Evolutionary conservation across 176 grass and related monocot genomes (phyloP), one percentile per base, ranked within the genome.

Genomic region (Saccharum spontaneum): DNA sequence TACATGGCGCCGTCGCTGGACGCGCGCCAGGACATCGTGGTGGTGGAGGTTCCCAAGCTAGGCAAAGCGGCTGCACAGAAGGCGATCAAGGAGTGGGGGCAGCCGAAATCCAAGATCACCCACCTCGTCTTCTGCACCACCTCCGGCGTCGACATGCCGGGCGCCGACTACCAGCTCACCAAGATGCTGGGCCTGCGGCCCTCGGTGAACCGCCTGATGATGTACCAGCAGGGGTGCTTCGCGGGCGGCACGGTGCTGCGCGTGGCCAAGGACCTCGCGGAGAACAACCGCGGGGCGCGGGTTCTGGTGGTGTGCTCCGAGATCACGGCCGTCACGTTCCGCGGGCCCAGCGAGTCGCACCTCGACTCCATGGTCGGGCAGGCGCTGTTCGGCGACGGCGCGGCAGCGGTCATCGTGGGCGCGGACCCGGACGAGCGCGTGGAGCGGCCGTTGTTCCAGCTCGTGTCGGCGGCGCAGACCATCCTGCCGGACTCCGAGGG

Each of bases 21-120:
- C 93, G 92, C 90, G 36, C 84, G 95, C 26, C 95, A 97, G 88
- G 95, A 97, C 82, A 83, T 97, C 15, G 95, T 97, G 22, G 95
- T 97, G 7, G 90, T 88, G 6, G 95, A 97, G 86, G 95, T 97
- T 0, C 95, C 95, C 0, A 94, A 86, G 84, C 95, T 97, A 0
- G 92, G 95, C 0, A 92, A 93, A 61, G 92, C 90, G 4, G 95
- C 95, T 3, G 95, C 95, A 5, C 86, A 86, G 75, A 97, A 97
- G 87, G 92, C 92, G 10, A 84, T 97, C 88, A 97, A 94, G 87
- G 95, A 97, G 49, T 97, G 92, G 95, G 95, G 95, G 6, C 95
- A 90, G 78, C 90, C 95, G 15, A 79, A 88, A 3, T 97, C 95
- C 6, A 55, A 49, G 36, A 93, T 97, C 82, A 97, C n/a, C n/a